phyloP scores from a whole-genome alignment of 768 basidiomycete species.

The Flagelloscypha sp. region DNA sequence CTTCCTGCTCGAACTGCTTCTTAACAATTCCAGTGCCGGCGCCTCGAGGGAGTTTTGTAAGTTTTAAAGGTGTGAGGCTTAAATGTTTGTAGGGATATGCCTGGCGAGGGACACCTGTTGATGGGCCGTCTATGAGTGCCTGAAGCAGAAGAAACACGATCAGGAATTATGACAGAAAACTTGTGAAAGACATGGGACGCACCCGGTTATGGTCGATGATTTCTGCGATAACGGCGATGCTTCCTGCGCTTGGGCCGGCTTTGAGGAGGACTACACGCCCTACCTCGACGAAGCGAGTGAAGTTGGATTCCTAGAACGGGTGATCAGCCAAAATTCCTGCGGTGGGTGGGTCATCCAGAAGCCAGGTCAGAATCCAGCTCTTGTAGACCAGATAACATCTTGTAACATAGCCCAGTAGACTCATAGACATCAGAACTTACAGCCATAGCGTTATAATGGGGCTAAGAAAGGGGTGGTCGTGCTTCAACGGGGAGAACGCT shows the following conservation, averaged over 20 bases:
- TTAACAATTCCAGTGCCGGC: constrained; percentile 77
- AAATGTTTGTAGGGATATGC: constrained; percentile 87
- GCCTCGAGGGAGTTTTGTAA: constrained; percentile 79
- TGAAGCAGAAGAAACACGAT: constrained; percentile 21
- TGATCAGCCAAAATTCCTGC: no score
- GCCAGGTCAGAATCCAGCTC: no score
- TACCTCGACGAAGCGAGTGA: constrained; percentile 97
- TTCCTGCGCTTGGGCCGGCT: constrained; percentile 75
- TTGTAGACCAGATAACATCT: no score
- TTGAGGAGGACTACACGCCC: constrained; percentile 97
- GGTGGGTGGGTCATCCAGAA: no score
- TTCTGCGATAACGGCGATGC: constrained; percentile 91
- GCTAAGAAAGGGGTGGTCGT: no score
- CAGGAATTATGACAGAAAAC: no score
- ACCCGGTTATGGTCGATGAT: constrained; percentile 99
- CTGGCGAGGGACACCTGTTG: constrained; percentile 88
- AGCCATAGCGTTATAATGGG: no score
- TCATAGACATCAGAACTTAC: no score
- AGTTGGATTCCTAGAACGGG: constrained; percentile 70
- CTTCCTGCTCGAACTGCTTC: constrained; percentile 85
- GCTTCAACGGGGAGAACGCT: no score
- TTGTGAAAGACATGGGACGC: constrained; percentile 20
- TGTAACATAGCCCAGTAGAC: no score
- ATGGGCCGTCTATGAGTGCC: constrained; percentile 95
- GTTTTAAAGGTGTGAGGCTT: constrained; percentile 77